phyloP scores from a whole-genome alignment of 352 stramenopile genomes.

The Pythium vanterpoolii region DNA sequence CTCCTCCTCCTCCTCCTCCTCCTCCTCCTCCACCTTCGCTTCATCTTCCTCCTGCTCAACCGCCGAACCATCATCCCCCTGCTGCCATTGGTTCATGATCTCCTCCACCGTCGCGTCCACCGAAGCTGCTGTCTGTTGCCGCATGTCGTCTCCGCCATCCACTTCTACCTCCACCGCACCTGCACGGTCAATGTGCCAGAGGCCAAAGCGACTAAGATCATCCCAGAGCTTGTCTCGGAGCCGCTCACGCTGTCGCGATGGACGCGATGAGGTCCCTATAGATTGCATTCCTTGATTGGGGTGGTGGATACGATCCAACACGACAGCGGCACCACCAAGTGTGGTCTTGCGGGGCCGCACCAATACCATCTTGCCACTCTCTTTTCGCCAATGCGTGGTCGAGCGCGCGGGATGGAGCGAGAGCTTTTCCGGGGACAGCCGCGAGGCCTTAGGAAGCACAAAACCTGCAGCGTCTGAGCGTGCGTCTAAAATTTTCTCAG shows the following conservation, averaged over 20 bases:
- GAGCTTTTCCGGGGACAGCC: slow-evolving; percentile 29
- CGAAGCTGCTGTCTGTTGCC: slow-evolving; percentile 25
- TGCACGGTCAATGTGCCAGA: slow-evolving; percentile 39
- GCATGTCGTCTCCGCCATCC: background rate
- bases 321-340: slow-evolving; percentile 27
- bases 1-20: slow-evolving; percentile 1
- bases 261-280: background rate
- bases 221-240: slow-evolving; percentile 53
- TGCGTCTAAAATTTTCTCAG: background rate
- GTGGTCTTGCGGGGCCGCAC: slow-evolving; percentile 26
- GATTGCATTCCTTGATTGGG: background rate
- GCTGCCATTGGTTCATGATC: slow-evolving; percentile 47
- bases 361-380: slow-evolving; percentile 17
- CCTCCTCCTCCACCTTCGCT: background rate
- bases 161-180: slow-evolving; percentile 11
- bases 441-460: slow-evolving; percentile 44
- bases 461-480: slow-evolving; percentile 1
- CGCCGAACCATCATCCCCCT: background rate
- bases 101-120: slow-evolving; percentile 48
- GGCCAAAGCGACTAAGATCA: slow-evolving; percentile 49
- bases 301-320: slow-evolving; percentile 29
- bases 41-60: background rate
- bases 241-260: slow-evolving; percentile 10
- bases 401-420: background rate
- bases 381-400: slow-evolving; percentile 3